Percentiles rank a stretch among this genome's conserved stretches.
phyloP scores from a whole-genome alignment of 345 rosid species.

The Populus tremula region DNA sequence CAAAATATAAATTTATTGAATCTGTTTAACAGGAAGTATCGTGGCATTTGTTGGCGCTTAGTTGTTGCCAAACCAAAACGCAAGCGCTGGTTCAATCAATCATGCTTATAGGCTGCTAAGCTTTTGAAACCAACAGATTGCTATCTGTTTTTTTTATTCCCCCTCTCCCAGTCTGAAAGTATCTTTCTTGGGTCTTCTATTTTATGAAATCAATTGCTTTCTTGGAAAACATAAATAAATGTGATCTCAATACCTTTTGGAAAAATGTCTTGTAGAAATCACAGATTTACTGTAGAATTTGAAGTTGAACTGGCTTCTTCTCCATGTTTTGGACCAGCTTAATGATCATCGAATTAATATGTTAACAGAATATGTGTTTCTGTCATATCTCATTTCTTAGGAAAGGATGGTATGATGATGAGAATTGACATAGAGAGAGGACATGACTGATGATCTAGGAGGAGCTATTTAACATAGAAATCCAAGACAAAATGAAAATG shows the following conservation, averaged over 20 bases:
- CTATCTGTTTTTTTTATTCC: no score
- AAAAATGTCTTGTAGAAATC: not conserved
- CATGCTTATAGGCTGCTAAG: no score
- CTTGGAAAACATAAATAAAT: not conserved
- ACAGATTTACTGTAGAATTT: not conserved
- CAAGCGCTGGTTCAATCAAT: not conserved
- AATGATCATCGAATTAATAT: not conserved
- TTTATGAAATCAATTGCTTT: not conserved
- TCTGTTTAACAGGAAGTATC: no score
- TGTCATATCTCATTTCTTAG: not conserved
- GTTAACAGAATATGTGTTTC: not conserved
- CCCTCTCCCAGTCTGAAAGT: no score
- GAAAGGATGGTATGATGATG: not conserved
- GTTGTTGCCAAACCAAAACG: not conserved
- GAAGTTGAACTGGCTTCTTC: not conserved
- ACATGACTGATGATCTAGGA: not conserved
- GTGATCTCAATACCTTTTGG: not conserved
- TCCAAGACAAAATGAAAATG: no score
- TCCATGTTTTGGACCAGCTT: not conserved
- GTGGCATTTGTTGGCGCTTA: not conserved
- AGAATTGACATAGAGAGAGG: not conserved
- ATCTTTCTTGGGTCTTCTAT: not conserved
- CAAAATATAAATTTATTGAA: not conserved
- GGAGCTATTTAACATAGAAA: not conserved
- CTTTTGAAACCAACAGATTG: no score